Evolutionary conservation across 768 basidiomycete genomes (phyloP), one percentile per base, ranked within the genome.

Genomic region (Dentipellis fragilis): DNA sequence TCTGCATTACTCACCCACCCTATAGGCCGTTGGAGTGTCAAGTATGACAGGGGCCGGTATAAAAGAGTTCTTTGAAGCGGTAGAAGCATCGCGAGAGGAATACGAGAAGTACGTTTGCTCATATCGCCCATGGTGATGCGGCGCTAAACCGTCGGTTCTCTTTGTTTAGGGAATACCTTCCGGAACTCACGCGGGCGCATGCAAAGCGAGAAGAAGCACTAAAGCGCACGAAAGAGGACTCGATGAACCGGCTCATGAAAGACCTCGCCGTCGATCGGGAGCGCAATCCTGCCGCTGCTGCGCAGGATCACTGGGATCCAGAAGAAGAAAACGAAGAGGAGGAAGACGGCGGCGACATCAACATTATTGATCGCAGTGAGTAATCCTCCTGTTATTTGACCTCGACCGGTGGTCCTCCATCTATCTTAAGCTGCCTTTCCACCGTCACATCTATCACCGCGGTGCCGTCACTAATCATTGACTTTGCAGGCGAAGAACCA

Each of bases 31-130:
- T 11, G 94, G 96, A 14, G 95, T 98, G 11, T 94, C 92, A 16
- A 93, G 94, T 56, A 76, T 91, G 77, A 98, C 96, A 1, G 96
- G 96, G n/a, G 87, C 84, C 34, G 96, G 96, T 3, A 80, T 99
- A 65, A 76, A 84, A 59, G 89, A 89, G 54, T 96, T 99, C 68
- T 89, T 99, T 65, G 81, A 86, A 34, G 93, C 91, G 2, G 93
- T 99, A 10, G 87, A 94, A 61, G 85, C 81, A 34, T 92, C 89
- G 1, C 75, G 92, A 62, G 75, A 82, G 55, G 93, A 94, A 69
- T 99, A 96, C 69, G 85, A 89, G 69, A 85, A 75, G 94, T 96
- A 64, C 63, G 82, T 51, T 23, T 34, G 6, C 19, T 46, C 47
- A 23, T 16, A 35, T 11, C 48, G 19, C 23, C 50, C 17, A 51